Percentiles rank a stretch among this genome's conserved stretches.
phyloP scores from a whole-genome alignment of 495 filamentous ascomycete genomes.

The Apodospora peruviana region DNA sequence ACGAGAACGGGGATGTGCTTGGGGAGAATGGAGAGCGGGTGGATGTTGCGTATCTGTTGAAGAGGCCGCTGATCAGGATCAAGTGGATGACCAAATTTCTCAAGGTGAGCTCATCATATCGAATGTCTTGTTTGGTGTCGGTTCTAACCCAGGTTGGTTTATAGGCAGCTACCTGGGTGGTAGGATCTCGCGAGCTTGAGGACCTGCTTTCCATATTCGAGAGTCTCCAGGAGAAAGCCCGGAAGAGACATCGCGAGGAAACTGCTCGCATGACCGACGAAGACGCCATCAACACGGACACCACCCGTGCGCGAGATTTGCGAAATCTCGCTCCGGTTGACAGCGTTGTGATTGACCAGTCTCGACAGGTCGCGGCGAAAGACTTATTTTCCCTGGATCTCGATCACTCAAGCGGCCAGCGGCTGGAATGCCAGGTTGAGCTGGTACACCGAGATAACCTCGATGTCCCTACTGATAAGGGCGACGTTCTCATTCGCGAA shows the following conservation, averaged over 20 bases:
- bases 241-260: slow-evolving; percentile 77
- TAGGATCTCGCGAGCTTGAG: slow-evolving; percentile 21
- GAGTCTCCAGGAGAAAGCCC: slow-evolving; percentile 67
- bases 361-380: slow-evolving; percentile 73
- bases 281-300: slow-evolving; percentile 76
- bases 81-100: slow-evolving; percentile 85
- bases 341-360: slow-evolving; percentile 64
- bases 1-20: slow-evolving; percentile 73
- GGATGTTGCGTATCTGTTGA: slow-evolving; percentile 89
- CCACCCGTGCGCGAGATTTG: slow-evolving; percentile 70
- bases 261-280: slow-evolving; percentile 84
- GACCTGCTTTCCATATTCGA: slow-evolving; percentile 47
- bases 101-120: slow-evolving; percentile 45
- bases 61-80: slow-evolving; percentile 78
- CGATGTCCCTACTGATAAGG: slow-evolving; percentile 44
- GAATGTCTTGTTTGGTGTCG: neutral
- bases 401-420: slow-evolving; percentile 82
- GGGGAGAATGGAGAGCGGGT: slow-evolving; percentile 79
- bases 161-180: slow-evolving; percentile 41
- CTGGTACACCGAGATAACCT: slow-evolving; percentile 76
- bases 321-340: slow-evolving; percentile 64
- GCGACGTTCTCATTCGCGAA: slow-evolving; percentile 88
- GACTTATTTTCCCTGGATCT: slow-evolving; percentile 86
- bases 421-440: slow-evolving; percentile 85
- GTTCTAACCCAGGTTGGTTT: neutral